These are phyloP conservation scores for Chrysosporium keratinophilum DNA, from an alignment of 2,329 filamentous ascomycete species.

Conservation along the genomic window DNA sequence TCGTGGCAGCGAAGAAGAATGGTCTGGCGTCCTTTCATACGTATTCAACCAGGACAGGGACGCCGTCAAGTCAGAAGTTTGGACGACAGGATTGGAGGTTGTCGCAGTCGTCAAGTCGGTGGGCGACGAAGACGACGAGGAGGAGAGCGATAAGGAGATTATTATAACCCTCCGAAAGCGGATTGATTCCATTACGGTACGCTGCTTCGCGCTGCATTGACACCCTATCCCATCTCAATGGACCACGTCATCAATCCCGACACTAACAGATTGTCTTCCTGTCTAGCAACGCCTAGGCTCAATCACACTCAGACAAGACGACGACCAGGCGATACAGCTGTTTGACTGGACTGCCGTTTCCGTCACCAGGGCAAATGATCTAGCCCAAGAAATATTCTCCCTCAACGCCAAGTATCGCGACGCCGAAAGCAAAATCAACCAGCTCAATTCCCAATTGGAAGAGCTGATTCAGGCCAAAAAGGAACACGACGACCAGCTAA, in stretches of 20 bases:
- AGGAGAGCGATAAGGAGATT: constrained; percentile 28
- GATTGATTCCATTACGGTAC: constrained; percentile 41
- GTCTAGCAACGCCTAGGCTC: constrained; percentile 44
- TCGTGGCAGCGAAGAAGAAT: constrained; percentile 36
- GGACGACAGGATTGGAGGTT: constrained; percentile 25
- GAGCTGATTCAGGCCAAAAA: constrained; percentile 48
- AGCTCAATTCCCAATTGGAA: constrained; percentile 46
- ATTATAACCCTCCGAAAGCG: constrained; percentile 35
- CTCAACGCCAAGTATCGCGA: constrained; percentile 33
- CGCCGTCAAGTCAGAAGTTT: constrained; percentile 15
- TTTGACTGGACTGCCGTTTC: constrained; percentile 48
- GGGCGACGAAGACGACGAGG: constrained; percentile 15
- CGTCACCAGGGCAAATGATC: constrained; percentile 33
- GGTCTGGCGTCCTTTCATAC: constrained; percentile 29
- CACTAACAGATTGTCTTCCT: constrained; percentile 8
- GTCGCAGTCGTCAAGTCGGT: constrained; percentile 21
- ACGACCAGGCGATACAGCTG: constrained; percentile 46
- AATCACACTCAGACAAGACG: constrained; percentile 42
- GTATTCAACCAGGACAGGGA: constrained; percentile 26
- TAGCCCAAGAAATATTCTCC: constrained; percentile 35
- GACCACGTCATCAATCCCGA: constrained; percentile 9
- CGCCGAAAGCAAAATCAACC: constrained; percentile 42
- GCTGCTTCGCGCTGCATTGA: constrained; percentile 11
- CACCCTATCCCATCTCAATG: constrained; percentile 5
- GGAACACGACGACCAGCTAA: constrained; percentile 46